Evolutionary conservation across 1,284 basidiomycete genomes (phyloP).

Genomic region (Meira nashicola): DNA sequence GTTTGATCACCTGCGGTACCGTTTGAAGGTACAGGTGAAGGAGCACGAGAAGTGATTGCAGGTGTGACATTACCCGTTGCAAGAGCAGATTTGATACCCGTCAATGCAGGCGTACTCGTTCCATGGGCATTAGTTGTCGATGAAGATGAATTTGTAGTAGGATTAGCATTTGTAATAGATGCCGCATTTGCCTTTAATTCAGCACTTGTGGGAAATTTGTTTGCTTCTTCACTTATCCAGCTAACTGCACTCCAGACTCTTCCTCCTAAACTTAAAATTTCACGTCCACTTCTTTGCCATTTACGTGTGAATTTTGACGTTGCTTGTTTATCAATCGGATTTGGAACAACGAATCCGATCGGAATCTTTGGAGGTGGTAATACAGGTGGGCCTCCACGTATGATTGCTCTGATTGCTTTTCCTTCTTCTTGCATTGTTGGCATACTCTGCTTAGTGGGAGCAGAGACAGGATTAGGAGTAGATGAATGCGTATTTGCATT

Average conservation of each 20-base stretch:
- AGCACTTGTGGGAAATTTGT: not conserved
- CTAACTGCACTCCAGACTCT: constrained; percentile 35
- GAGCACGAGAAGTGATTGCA: not conserved
- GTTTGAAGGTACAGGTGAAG: not conserved
- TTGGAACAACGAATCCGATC: constrained; percentile 26
- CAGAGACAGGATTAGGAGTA: not conserved
- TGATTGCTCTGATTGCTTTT: not conserved
- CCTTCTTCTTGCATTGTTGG: not conserved
- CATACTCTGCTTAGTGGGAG: not conserved
- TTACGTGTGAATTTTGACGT: constrained; percentile 18
- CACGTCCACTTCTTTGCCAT: constrained; percentile 31
- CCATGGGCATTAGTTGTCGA: not conserved
- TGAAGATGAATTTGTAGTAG: not conserved
- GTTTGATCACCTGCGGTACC: not conserved
- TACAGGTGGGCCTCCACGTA: not conserved
- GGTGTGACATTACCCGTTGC: not conserved
- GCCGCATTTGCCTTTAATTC: not conserved
- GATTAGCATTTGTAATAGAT: not conserved
- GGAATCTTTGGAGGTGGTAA: constrained; percentile 32
- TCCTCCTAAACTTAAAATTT: constrained; percentile 40
- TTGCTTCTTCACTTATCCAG: constrained; percentile 15
- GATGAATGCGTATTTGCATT: too few species aligned
- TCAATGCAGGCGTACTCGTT: not conserved
- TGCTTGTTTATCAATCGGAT: constrained; percentile 28
- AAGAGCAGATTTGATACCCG: not conserved